Evolutionary conservation across 2,329 filamentous ascomycete species (phyloP).

Genomic region (Colletotrichum sp.): DNA sequence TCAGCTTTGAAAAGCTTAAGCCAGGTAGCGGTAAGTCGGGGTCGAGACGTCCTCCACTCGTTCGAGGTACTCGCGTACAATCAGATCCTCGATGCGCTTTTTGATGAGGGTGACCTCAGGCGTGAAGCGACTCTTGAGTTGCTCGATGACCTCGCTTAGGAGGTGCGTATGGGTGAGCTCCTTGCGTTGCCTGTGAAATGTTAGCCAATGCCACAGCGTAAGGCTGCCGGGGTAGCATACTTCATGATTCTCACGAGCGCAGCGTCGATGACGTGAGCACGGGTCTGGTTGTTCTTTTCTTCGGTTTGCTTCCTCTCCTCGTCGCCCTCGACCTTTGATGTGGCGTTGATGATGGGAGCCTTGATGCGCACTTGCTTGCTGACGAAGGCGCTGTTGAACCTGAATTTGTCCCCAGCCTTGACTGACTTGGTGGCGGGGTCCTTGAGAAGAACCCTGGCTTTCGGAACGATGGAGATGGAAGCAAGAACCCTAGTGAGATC

Average conservation of each 20-base stretch:
- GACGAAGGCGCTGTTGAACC: constrained; percentile 81
- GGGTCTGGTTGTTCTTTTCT: constrained; percentile 75
- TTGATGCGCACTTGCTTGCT: constrained; percentile 89
- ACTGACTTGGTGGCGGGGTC: constrained; percentile 80
- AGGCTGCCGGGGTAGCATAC: constrained; percentile 54
- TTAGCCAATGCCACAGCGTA: constrained; percentile 29
- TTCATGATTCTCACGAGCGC: constrained; percentile 86
- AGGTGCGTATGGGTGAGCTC: constrained; percentile 72
- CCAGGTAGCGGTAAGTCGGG: constrained; percentile 74
- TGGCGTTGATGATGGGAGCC: constrained; percentile 80
- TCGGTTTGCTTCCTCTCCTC: constrained; percentile 74
- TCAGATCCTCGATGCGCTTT: constrained; percentile 79
- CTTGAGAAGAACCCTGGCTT: constrained; percentile 82
- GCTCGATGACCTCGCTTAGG: constrained; percentile 73
- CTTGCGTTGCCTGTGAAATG: constrained; percentile 68
- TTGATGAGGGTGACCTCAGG: constrained; percentile 81
- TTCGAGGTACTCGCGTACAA: constrained; percentile 79
- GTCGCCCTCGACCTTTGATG: constrained; percentile 83
- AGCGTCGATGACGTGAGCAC: constrained; percentile 75
- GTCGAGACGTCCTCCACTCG: constrained; percentile 70
- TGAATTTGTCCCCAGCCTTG: constrained; percentile 78
- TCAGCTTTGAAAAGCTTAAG: constrained; percentile 46
- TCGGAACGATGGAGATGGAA: constrained; percentile 81
- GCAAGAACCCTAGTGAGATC: constrained; percentile 82
- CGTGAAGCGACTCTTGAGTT: constrained; percentile 72